Conservation (phyloP, 2,329 filamentous ascomycete species). For the Alternaria arborescens region DNA sequence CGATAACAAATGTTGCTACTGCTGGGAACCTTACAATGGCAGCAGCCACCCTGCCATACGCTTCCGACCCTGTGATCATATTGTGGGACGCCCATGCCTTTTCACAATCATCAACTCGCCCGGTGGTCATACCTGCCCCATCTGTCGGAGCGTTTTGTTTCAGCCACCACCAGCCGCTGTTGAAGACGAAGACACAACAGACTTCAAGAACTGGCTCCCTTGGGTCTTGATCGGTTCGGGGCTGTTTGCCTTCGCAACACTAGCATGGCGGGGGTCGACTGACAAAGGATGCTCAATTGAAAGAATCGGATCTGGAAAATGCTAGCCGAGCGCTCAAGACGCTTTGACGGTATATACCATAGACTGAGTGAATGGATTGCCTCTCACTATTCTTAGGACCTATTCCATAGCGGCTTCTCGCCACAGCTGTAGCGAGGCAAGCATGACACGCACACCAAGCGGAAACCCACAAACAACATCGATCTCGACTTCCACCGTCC, state of each 20-base stretch:
- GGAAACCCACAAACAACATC: too few relatives aligned
- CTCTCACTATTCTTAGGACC: neutral
- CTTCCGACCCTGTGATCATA: neutral
- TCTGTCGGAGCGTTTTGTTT: neutral
- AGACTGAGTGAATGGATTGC: neutral
- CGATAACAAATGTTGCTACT: neutral
- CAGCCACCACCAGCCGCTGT: neutral
- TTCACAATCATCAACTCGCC: neutral
- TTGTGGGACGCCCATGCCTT: neutral
- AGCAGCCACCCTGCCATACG: neutral
- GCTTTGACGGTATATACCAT: neutral
- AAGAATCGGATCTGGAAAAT: accelerated
- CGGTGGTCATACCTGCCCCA: neutral
- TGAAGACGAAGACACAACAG: neutral
- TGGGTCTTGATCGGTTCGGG: neutral
- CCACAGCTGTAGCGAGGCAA: neutral
- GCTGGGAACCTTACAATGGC: neutral
- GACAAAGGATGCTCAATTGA: neutral
- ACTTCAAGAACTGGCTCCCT: neutral
- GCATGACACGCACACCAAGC: neutral
- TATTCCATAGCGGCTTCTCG: neutral
- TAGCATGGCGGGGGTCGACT: neutral
- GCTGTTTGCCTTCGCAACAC: neutral
- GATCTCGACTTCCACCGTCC: neutral
- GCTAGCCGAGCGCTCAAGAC: neutral